Evolutionary conservation across 2,329 filamentous ascomycete species (phyloP).

Genomic region (Calonectria naviculata): DNA sequence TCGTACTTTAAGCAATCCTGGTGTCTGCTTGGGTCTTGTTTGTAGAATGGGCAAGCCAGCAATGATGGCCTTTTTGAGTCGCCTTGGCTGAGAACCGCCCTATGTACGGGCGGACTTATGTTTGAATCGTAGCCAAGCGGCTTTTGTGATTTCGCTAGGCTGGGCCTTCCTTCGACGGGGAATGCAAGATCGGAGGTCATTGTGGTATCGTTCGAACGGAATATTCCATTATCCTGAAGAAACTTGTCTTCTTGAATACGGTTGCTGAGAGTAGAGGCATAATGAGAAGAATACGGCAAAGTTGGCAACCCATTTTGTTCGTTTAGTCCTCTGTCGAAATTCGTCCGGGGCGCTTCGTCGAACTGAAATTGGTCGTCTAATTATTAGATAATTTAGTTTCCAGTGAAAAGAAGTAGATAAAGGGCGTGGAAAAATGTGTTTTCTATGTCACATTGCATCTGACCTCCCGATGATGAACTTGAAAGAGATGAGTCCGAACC

Average conservation of each 20-base stretch:
- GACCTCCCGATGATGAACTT: neutral
- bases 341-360: too few species aligned
- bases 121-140: neutral
- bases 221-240: neutral
- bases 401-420: neutral
- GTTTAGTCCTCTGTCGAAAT: too few species aligned
- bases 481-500: neutral
- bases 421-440: rapidly evolving
- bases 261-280: too few species aligned
- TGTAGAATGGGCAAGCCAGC: neutral
- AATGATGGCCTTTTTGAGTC: neutral
- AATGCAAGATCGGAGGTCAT: too few species aligned
- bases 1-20: neutral
- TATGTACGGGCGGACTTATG: neutral
- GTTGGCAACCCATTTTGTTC: too few species aligned
- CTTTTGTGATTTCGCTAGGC: neutral
- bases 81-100: rapidly evolving
- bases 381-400: neutral
- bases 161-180: neutral
- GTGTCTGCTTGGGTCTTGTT: neutral
- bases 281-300: too few species aligned
- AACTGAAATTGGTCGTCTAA: neutral
- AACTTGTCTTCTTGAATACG: too few species aligned
- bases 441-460: too few species aligned
- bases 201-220: neutral